Percentiles rank a stretch among this genome's conserved stretches.
Conservation (phyloP, 1,284 basidiomycete species). For the Irpex sp. region DNA sequence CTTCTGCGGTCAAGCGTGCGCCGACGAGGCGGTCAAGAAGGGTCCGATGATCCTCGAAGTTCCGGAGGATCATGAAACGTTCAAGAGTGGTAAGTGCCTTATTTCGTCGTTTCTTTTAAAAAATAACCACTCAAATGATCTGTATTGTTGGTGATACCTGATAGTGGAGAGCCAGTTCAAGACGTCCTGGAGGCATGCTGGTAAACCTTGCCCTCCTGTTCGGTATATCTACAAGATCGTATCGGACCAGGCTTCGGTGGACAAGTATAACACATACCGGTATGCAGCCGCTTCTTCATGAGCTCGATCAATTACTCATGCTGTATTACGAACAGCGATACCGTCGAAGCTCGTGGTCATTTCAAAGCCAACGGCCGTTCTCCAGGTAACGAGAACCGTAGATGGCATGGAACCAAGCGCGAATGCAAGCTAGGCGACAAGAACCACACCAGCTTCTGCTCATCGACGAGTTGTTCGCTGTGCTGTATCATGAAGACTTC, state of each 20-base stretch:
- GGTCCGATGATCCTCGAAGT: slow-evolving; percentile 57
- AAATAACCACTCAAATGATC: not conserved
- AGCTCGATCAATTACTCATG: not conserved
- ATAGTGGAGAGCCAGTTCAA: slow-evolving; percentile 63
- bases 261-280: slow-evolving; percentile 57
- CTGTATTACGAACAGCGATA: slow-evolving; percentile 29
- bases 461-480: slow-evolving; percentile 49
- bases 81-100: slow-evolving; percentile 49
- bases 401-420: slow-evolving; percentile 53
- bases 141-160: not conserved
- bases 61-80: slow-evolving; percentile 53
- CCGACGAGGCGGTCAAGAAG: slow-evolving; percentile 45
- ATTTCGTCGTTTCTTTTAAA: not conserved
- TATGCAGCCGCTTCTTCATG: slow-evolving; percentile 23
- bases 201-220: slow-evolving; percentile 49
- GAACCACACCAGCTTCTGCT: slow-evolving; percentile 50
- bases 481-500: slow-evolving; percentile 59
- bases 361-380: not conserved
- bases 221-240: slow-evolving; percentile 48
- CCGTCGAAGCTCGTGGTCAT: slow-evolving; percentile 47
- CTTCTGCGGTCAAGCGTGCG: slow-evolving; percentile 54
- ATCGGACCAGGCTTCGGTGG: slow-evolving; percentile 39
- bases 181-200: slow-evolving; percentile 58
- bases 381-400: slow-evolving; percentile 57
- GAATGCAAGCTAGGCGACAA: slow-evolving; percentile 60